Base-by-base conservation (phyloP, 345 rosid species). In the Crucihimalaya himalaica region DNA sequence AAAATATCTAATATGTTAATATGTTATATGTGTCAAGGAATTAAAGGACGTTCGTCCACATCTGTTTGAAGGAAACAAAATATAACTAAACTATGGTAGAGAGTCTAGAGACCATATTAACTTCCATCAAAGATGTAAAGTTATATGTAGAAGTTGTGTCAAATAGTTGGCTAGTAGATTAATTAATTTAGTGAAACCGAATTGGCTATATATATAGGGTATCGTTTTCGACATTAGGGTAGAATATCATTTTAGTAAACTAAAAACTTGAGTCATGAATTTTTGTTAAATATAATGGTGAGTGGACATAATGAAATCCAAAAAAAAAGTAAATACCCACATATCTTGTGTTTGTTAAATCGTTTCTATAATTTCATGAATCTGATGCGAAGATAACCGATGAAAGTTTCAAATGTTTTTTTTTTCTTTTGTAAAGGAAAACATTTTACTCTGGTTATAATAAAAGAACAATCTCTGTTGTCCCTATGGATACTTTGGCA, bases 381-480 rank as follows among this genome's bases (percentile, higher is more conserved):
- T 46, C 5, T 6, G 46, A 45, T 31, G 6, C 34, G 8, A 43
- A 43, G 45, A 21, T 31, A 45, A 57, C 31, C 13, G 14, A 47
- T 5, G 32, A n/a, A 68, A 43, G 63, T 55, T 55, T 32, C 18
- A 35, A 51, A 72, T 56, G 50, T 46, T 35, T 18, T 64, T 27
- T 20, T 46, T 65, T 46, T 47, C 29, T 65, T 73, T 55, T 31
- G 50, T 64, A 55, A 65, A 73, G 78, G n/a, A n/a, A n/a, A n/a
- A n/a, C n/a, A n/a, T n/a, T n/a, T n/a, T n/a, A n/a, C n/a, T n/a
- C n/a, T n/a, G n/a, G n/a, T n/a, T n/a, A n/a, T n/a, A n/a, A n/a
- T n/a, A n/a, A n/a, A n/a, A n/a, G n/a, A n/a, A n/a, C n/a, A n/a
- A n/a, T n/a, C n/a, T n/a, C n/a, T n/a, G n/a, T n/a, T n/a, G n/a